These are phyloP conservation scores for Diplogelasinospora grovesii DNA, from an alignment of 495 filamentous ascomycete genomes.

Conservation along the genomic window DNA sequence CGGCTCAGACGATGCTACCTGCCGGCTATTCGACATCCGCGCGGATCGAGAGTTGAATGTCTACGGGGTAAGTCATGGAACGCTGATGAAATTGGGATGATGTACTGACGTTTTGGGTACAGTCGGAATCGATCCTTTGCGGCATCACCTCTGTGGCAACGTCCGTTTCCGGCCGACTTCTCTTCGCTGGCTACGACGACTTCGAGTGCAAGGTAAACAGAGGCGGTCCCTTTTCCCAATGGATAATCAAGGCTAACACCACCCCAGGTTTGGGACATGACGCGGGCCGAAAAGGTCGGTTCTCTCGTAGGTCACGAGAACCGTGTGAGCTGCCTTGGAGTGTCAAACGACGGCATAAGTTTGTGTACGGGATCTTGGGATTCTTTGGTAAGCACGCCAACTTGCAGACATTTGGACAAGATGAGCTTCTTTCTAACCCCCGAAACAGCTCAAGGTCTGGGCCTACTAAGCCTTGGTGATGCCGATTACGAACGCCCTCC, in stretches of 20 bases:
- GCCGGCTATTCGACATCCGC: constrained; percentile 94
- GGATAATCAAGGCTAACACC: constrained; percentile 8
- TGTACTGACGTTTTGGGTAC: too few relatives aligned
- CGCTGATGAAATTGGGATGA: too few relatives aligned
- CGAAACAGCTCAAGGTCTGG: constrained; percentile 75
- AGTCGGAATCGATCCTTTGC: constrained; percentile 96
- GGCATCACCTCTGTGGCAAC: constrained; percentile 98
- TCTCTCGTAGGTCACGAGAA: constrained; percentile 96
- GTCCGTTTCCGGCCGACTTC: constrained; percentile 88
- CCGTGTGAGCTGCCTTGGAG: constrained; percentile 94
- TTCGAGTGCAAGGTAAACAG: constrained; percentile 95
- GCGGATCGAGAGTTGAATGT: constrained; percentile 94
- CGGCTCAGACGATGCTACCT: constrained; percentile 95
- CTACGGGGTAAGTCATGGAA: constrained; percentile 69
- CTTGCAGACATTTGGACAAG: not conserved
- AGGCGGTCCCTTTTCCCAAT: not conserved
- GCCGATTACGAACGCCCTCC: constrained; percentile 17
- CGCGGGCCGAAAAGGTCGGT: constrained; percentile 93
- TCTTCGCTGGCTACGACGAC: constrained; percentile 97
- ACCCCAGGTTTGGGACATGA: constrained; percentile 88
- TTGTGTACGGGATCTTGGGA: constrained; percentile 99
- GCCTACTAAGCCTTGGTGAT: constrained; percentile 47
- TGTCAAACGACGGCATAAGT: constrained; percentile 98
- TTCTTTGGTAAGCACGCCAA: constrained; percentile 69
- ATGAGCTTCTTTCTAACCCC: constrained; percentile 13